Percentiles rank a stretch among this genome's conserved stretches.
Evolutionary conservation across 768 basidiomycete species (phyloP).

Genomic region (Austroboletus eburneus): DNA sequence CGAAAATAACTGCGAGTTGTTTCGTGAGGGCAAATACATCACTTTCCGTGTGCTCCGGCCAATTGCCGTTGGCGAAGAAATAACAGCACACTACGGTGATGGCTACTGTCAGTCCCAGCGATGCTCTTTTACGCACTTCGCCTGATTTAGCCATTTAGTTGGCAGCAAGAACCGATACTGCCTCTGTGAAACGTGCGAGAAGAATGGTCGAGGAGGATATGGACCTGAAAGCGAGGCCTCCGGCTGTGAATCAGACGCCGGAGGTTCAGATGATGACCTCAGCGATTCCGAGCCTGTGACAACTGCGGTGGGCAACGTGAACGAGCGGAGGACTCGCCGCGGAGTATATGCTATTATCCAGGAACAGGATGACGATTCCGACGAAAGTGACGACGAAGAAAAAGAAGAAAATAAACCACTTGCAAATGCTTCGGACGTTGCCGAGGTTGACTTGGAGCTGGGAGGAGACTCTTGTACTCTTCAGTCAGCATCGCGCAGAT

Average conservation of each 20-base stretch:
- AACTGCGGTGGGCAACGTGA: conserved; percentile 55
- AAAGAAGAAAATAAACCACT: conserved; percentile 46
- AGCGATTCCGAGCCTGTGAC: conserved; percentile 42
- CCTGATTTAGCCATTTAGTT: conserved; percentile 42
- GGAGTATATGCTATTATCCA: conserved; percentile 75
- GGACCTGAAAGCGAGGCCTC: conserved; percentile 46
- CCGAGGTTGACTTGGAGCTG: conserved; percentile 53
- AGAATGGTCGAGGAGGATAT: conserved; percentile 70
- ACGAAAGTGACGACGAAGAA: conserved; percentile 55
- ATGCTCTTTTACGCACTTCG: conserved; percentile 17
- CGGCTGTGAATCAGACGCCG: conserved; percentile 46
- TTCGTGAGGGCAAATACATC: conserved; percentile 85
- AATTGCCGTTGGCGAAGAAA: conserved; percentile 79
- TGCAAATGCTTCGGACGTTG: conserved; percentile 43
- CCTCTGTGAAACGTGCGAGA: conserved; percentile 85
- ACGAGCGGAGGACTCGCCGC: conserved; percentile 76
- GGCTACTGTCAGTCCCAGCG: conserved; percentile 69
- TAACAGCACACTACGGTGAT: conserved; percentile 88
- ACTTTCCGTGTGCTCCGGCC: conserved; percentile 80
- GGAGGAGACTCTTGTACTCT: conserved; percentile 20
- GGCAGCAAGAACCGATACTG: conserved; percentile 70
- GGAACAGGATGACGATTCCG: conserved; percentile 55
- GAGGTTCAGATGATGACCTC: conserved; percentile 30
- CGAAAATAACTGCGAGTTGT: conserved; percentile 83
- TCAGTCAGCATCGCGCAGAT: conserved; percentile 25